Evolutionary conservation across 306 rosid species (phyloP).

Genomic region (Mimosa pudica): DNA sequence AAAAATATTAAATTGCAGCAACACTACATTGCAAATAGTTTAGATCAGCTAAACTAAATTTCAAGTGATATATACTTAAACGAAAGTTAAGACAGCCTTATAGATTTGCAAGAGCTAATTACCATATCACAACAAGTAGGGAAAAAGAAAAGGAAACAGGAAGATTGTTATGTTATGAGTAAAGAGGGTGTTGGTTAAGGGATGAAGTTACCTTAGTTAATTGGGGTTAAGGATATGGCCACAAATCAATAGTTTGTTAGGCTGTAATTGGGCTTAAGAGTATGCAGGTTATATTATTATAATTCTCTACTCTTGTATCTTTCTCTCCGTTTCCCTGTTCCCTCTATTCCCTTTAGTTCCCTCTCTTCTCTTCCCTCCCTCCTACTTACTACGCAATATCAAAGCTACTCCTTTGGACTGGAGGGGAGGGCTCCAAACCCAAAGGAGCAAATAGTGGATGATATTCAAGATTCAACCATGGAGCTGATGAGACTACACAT

Average conservation of each 20-base stretch:
- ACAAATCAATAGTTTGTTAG: neutral
- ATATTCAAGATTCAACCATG: neutral
- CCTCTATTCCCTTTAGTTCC: neutral
- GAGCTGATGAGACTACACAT: neutral
- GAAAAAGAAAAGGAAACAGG: neutral
- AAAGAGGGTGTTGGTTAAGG: neutral
- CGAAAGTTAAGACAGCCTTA: neutral
- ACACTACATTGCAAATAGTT: neutral
- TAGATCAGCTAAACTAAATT: neutral
- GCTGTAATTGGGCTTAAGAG: neutral
- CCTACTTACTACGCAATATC: neutral
- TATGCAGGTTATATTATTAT: neutral
- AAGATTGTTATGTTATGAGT: too few relatives aligned
- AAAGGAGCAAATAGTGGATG: neutral
- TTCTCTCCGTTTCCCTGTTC: neutral
- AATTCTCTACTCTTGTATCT: neutral
- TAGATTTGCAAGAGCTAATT: neutral
- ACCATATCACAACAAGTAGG: neutral
- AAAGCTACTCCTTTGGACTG: neutral
- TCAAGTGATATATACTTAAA: neutral
- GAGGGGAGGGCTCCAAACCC: neutral
- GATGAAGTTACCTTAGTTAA: neutral
- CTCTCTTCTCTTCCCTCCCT: neutral
- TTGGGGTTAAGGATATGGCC: neutral
- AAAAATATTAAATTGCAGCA: slow-evolving; percentile 2